A percentile compares a stretch with the other conserved stretches of the same genome.
phyloP scores from a whole-genome alignment of 176 grass and related monocot species.

The Oryza brachyantha region DNA sequence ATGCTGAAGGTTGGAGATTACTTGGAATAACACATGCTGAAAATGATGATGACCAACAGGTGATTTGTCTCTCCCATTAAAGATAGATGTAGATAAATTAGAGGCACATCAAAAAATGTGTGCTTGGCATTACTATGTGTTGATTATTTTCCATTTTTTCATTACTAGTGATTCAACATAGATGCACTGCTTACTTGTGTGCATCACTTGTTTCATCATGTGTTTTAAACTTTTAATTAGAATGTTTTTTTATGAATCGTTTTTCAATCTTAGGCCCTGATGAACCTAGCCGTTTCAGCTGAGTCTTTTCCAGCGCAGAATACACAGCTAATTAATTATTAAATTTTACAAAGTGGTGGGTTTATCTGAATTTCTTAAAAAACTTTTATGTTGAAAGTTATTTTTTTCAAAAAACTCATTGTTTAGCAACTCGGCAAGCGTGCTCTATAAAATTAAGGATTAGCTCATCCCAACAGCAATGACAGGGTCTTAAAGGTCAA shows the following conservation, averaged over 20 bases:
- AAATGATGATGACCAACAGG: conserved; percentile 99
- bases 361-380: too few relatives aligned
- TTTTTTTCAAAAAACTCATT: too few relatives aligned
- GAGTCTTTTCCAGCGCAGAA: too few relatives aligned
- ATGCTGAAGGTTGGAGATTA: conserved; percentile 95
- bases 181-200: conserved; percentile 17
- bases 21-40: conserved; percentile 94
- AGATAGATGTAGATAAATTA: conserved; percentile 17
- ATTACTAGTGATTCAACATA: background rate
- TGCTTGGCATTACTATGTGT: conserved; percentile 13
- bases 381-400: too few relatives aligned
- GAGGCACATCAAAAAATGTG: background rate
- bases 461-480: too few relatives aligned
- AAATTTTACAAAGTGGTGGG: too few relatives aligned
- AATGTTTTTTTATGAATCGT: background rate
- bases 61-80: conserved; percentile 32
- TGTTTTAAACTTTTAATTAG: conserved; percentile 13
- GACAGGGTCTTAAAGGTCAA: too few relatives aligned
- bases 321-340: too few relatives aligned
- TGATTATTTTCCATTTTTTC: background rate
- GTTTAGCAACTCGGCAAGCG: too few relatives aligned
- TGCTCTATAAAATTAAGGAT: too few relatives aligned
- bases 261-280: conserved; percentile 8
- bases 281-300: too few relatives aligned
- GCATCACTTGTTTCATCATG: background rate